Conservation (phyloP, 2,329 filamentous ascomycete species). For the Colletotrichum orchidophilum region DNA sequence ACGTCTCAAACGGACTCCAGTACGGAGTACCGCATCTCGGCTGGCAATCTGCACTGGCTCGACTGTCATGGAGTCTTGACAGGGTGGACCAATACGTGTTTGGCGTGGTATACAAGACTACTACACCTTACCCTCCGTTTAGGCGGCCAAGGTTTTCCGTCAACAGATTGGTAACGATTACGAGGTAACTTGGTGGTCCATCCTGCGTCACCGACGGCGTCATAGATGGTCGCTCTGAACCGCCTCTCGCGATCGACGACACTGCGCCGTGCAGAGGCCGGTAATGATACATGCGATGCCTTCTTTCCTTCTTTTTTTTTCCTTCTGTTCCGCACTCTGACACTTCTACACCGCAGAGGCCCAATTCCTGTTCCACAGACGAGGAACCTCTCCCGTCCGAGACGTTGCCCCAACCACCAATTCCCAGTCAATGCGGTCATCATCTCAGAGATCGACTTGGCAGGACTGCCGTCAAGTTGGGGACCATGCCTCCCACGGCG, state of each 20-base stretch:
- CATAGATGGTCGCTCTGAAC: neutral
- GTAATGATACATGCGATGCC: neutral
- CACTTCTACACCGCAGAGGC: neutral
- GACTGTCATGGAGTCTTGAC: neutral
- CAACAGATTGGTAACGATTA: conserved; percentile 12
- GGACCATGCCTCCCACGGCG: neutral
- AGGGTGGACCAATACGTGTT: conserved; percentile 13
- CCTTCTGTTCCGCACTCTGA: too few species aligned
- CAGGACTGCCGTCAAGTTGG: neutral
- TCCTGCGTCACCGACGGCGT: neutral
- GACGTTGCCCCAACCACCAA: neutral
- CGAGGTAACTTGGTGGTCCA: conserved; percentile 2
- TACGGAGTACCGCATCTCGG: neutral
- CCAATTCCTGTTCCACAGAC: neutral
- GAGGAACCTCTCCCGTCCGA: neutral
- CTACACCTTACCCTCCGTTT: conserved; percentile 18
- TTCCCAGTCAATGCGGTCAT: neutral
- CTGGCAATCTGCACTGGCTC: neutral
- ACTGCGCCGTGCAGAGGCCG: neutral
- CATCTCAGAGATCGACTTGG: neutral
- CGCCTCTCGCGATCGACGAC: neutral
- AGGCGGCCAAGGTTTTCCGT: neutral
- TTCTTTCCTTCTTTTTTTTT: neutral
- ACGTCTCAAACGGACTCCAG: neutral
- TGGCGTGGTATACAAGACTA: conserved; percentile 7